A percentile compares a stretch with the other conserved stretches of the same genome.
These are phyloP conservation scores for Chaetomium olivaceum DNA, from an alignment of 2,329 filamentous ascomycete genomes.

Conservation along the genomic window DNA sequence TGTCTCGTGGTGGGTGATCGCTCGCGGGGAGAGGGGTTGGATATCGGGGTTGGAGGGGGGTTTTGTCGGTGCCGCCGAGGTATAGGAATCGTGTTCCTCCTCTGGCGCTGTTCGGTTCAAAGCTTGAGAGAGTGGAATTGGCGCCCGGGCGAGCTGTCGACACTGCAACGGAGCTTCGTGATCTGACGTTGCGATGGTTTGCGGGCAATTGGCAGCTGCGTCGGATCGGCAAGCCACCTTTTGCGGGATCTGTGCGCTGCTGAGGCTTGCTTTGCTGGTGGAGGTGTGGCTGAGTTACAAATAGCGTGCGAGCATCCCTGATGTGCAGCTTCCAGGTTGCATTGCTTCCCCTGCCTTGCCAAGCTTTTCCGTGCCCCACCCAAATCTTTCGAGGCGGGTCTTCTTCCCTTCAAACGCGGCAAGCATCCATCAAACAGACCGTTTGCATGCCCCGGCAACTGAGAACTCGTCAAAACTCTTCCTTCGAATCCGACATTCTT, in stretches of 20 bases:
- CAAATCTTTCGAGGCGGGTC: slow-evolving; percentile 17
- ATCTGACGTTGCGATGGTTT: slow-evolving; percentile 22
- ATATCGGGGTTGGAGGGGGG: neutral
- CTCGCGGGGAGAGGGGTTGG: neutral
- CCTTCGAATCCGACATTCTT: neutral
- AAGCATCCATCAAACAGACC: neutral
- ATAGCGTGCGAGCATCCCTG: neutral
- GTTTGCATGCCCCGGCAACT: neutral
- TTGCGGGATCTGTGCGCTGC: slow-evolving; percentile 9
- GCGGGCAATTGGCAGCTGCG: slow-evolving; percentile 13
- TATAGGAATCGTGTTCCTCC: neutral
- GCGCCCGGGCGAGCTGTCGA: slow-evolving; percentile 17
- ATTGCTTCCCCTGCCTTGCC: neutral
- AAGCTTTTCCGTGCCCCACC: slow-evolving; percentile 16
- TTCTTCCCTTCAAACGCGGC: slow-evolving; percentile 8
- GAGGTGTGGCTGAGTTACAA: slow-evolving; percentile 16
- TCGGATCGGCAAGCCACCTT: slow-evolving; percentile 19
- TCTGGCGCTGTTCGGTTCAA: neutral
- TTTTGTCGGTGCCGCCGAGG: neutral
- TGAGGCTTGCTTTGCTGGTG: neutral
- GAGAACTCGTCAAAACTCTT: neutral
- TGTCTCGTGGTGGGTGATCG: slow-evolving; percentile 28
- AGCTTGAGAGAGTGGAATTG: slow-evolving; percentile 16
- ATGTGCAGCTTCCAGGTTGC: neutral
- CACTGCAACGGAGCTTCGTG: slow-evolving; percentile 18